A percentile compares a stretch with the other conserved stretches of the same genome.
Conservation (phyloP, 768 basidiomycete species). For the Boletus tomentosulus region DNA sequence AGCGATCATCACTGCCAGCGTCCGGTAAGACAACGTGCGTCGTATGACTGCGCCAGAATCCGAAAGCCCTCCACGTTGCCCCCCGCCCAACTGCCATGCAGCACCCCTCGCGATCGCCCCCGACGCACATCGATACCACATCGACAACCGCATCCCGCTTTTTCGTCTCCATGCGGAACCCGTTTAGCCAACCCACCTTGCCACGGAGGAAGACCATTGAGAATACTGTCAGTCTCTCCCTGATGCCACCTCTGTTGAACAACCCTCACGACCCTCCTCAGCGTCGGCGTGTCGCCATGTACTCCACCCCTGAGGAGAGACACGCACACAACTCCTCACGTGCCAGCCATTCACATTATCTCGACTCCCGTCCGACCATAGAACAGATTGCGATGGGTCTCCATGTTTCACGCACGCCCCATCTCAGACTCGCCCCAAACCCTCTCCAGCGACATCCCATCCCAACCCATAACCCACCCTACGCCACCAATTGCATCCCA, state of each 20-base stretch:
- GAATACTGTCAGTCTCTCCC: constrained; percentile 13
- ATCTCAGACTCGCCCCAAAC: constrained; percentile 43
- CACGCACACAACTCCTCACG: constrained; percentile 29
- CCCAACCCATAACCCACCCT: constrained; percentile 14
- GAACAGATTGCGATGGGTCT: constrained; percentile 81
- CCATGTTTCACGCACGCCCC: constrained; percentile 72
- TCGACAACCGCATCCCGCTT: constrained; percentile 26
- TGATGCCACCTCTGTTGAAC: not conserved
- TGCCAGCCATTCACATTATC: constrained; percentile 35
- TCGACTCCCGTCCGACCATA: constrained; percentile 55
- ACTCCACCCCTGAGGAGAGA: constrained; percentile 41
- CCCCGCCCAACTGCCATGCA: constrained; percentile 4
- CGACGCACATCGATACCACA: constrained; percentile 10
- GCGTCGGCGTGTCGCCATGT: constrained; percentile 34
- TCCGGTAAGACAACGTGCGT: not conserved
- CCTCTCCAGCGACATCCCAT: constrained; percentile 19
- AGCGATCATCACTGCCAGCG: constrained; percentile 1
- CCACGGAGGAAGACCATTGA: constrained; percentile 20
- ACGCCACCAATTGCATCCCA: constrained; percentile 24
- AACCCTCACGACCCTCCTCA: constrained; percentile 13
- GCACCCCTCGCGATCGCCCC: constrained; percentile 14
- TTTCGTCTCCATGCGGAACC: constrained; percentile 29
- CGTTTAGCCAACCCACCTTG: constrained; percentile 20
- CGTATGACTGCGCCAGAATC: constrained; percentile 8
- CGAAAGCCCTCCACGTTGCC: constrained; percentile 1